phyloP scores from a whole-genome alignment of 1,139 yeast genomes.

The Sugiyamaella novakii region DNA sequence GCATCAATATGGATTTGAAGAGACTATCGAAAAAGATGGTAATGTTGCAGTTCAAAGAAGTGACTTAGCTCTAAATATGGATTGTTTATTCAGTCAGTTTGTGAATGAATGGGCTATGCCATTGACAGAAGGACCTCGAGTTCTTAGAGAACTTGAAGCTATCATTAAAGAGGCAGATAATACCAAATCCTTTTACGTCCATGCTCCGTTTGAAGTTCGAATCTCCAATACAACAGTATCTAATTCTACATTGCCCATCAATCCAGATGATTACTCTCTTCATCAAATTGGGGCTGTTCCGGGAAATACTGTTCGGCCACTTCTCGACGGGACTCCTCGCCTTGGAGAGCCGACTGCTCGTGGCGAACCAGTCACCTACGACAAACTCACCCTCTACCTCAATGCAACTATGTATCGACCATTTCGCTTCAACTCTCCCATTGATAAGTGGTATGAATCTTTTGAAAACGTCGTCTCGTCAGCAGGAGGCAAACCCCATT shows the following conservation, averaged over 20 bases:
- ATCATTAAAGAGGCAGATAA: conserved; percentile 64
- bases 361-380: conserved; percentile 50
- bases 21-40: conserved; percentile 60
- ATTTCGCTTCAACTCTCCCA: conserved; percentile 70
- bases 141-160: conserved; percentile 62
- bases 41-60: conserved; percentile 68
- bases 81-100: conserved; percentile 89
- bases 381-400: conserved; percentile 79
- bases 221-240: conserved; percentile 75
- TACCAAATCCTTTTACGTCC: conserved; percentile 71
- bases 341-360: conserved; percentile 50
- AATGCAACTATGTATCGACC: conserved; percentile 98
- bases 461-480: conserved; percentile 77
- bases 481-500: conserved; percentile 93
- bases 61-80: conserved; percentile 91
- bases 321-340: conserved; percentile 75
- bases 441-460: conserved; percentile 77
- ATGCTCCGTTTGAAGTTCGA: conserved; percentile 94
- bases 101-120: conserved; percentile 98
- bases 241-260: conserved; percentile 39
- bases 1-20: conserved; percentile 76
- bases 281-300: conserved; percentile 64
- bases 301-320: conserved; percentile 83
- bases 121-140: conserved; percentile 70
- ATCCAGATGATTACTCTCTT: conserved; percentile 23